These are phyloP conservation scores for Kodamaea restingae DNA, from an alignment of 805 yeast species.

Conservation along the genomic window DNA sequence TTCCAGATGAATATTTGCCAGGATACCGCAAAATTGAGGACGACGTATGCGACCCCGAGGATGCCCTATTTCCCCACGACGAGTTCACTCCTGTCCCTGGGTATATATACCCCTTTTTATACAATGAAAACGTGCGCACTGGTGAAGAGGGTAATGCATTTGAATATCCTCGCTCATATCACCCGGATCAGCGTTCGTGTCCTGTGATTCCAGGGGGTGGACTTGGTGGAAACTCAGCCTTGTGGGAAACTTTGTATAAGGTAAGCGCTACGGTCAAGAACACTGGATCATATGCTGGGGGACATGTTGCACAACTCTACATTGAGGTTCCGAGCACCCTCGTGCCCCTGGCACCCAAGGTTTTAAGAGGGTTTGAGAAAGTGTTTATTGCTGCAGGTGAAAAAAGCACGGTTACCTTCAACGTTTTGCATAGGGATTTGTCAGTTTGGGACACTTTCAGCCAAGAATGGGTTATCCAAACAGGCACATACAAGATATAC, in stretches of 20 bases:
- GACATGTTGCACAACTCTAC: constrained; percentile 50
- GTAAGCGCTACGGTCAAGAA: constrained; percentile 46
- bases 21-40: constrained; percentile 40
- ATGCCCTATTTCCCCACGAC: constrained; percentile 50
- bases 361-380: constrained; percentile 57
- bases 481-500: constrained; percentile 51
- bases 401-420: constrained; percentile 35
- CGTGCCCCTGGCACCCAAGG: constrained; percentile 49
- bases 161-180: constrained; percentile 38
- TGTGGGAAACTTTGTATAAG: constrained; percentile 50
- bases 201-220: constrained; percentile 48
- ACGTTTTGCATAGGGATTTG: constrained; percentile 49
- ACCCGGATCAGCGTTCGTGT: constrained; percentile 30
- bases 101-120: constrained; percentile 52
- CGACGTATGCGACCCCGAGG: constrained; percentile 51
- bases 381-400: constrained; percentile 43
- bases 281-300: constrained; percentile 44
- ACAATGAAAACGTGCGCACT: constrained; percentile 30
- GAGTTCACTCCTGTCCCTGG: constrained; percentile 53
- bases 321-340: constrained; percentile 47
- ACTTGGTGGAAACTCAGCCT: constrained; percentile 56
- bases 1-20: constrained; percentile 45
- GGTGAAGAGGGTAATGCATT: constrained; percentile 34
- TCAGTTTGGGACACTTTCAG: constrained; percentile 52
- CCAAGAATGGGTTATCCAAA: constrained; percentile 56